phyloP scores from a whole-genome alignment of 306 rosid species.

The Carpinus fangiana region DNA sequence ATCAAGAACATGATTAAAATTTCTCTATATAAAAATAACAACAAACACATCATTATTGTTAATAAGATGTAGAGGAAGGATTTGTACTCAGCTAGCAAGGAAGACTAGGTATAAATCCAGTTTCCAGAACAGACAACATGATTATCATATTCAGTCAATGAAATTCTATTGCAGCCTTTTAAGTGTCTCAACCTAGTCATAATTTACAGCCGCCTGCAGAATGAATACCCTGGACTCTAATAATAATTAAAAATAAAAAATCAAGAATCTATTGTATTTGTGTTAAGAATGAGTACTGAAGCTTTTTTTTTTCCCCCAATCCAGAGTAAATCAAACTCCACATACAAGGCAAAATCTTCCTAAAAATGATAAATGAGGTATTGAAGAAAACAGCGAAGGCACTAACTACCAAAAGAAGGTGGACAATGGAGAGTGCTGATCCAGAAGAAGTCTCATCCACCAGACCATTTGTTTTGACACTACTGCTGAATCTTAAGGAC shows the following conservation, averaged over 20 bases:
- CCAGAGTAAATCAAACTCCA: neutral
- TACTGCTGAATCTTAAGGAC: slow-evolving; percentile 76
- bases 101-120: neutral
- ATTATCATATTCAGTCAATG: neutral
- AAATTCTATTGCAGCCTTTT: neutral
- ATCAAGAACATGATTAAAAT: neutral
- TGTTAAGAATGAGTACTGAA: neutral
- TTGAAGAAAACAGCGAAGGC: neutral
- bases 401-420: neutral
- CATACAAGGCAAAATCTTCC: slow-evolving; percentile 1
- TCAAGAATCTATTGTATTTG: neutral
- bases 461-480: slow-evolving; percentile 6
- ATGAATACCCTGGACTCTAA: neutral
- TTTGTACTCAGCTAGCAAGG: neutral
- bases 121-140: neutral
- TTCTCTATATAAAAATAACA: neutral
- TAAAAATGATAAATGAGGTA: neutral
- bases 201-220: neutral
- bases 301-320: neutral
- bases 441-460: neutral
- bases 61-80: neutral
- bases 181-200: neutral
- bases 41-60: neutral
- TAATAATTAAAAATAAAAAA: neutral
- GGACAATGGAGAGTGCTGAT: slow-evolving; percentile 1